Conservation (phyloP, 345 rosid genomes). For the Draba incana region DNA sequence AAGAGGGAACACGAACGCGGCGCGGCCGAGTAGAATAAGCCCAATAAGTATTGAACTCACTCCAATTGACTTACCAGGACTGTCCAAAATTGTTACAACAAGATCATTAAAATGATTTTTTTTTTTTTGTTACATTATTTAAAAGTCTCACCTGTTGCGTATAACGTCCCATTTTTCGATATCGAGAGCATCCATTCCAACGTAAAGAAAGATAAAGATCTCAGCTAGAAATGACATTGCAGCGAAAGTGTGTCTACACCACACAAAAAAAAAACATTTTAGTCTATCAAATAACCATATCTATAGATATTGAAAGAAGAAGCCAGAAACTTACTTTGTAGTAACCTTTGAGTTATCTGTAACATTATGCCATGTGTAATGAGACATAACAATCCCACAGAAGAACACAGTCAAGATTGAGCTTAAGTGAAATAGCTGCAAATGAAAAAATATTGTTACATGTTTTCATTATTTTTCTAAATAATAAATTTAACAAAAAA, state of each 20-base stretch:
- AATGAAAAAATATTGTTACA: conserved; percentile 20
- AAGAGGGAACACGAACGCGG: conserved; percentile 86
- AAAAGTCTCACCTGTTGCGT: conserved; percentile 64
- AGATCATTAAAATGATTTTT: background rate
- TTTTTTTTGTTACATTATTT: background rate
- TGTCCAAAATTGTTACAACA: conserved; percentile 39
- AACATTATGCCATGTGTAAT: conserved; percentile 96
- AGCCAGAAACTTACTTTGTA: conserved; percentile 60
- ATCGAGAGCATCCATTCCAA: conserved; percentile 98
- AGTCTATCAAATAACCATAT: background rate
- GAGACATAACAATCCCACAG: conserved; percentile 97
- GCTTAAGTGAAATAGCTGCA: conserved; percentile 83
- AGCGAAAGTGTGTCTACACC: conserved; percentile 84
- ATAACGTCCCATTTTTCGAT: conserved; percentile 87
- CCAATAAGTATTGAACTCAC: conserved; percentile 81
- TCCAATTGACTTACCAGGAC: conserved; percentile 76
- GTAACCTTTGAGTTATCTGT: conserved; percentile 92
- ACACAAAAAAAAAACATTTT: background rate
- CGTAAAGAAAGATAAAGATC: conserved; percentile 94
- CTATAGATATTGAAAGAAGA: background rate
- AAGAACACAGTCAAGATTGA: conserved; percentile 95
- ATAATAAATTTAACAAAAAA: background rate
- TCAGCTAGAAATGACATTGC: conserved; percentile 89
- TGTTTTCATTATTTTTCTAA: background rate
- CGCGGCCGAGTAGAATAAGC: conserved; percentile 80